Base-by-base conservation (phyloP, 2,329 filamentous ascomycete species). In the Magnaporthiopsis incrustans region DNA sequence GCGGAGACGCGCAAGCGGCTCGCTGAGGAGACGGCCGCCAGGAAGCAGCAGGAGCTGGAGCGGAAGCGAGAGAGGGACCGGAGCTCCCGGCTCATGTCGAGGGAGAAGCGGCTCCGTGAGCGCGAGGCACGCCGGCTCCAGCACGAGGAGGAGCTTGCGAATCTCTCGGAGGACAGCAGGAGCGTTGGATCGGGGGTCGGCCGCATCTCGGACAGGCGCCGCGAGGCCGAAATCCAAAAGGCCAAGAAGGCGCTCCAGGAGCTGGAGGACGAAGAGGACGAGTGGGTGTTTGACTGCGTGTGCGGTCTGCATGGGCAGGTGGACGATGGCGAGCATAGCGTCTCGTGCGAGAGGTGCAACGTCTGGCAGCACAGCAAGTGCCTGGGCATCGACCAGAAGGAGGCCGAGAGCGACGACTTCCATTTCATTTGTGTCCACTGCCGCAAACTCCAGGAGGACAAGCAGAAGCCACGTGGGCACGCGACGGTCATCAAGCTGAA, bases 301-400 rank as follows among this genome's bases (percentile, higher is more conserved):
- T 99, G 95, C 74, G 94, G 94, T 32, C 83, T 92, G 27, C 88
- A 97, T 74, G 95, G 95, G 27, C 89, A 96, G 70, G 91, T 97
- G 65, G 95, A 99, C 70, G 95, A 98, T 73, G 95, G 95, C 50
- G 89, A 91, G 10, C 93, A 97, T 73, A 97, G 92, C 73, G 88
- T 99, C 68, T 90, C 93, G 33, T 99, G 95, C 76, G 95, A 99
- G 73, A 88, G 83, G 69, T 99, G 95, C 79, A 96, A 89, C 72
- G 89, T 96, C 60, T 99, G 95, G 95, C 94, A 98, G 74, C 95
- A 99, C 73, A 96, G 92, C 80, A 91, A 90, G 70, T 99, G 95
- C 72, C 84, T 97, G 66, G 89, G 88, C 57, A 90, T 98, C 67
- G 84, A 85, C 59, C 85, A 96, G 70, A 79, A 83, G 66, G 89